phyloP scores from a whole-genome alignment of 805 yeast genomes.

The Starmerella davenportii region DNA sequence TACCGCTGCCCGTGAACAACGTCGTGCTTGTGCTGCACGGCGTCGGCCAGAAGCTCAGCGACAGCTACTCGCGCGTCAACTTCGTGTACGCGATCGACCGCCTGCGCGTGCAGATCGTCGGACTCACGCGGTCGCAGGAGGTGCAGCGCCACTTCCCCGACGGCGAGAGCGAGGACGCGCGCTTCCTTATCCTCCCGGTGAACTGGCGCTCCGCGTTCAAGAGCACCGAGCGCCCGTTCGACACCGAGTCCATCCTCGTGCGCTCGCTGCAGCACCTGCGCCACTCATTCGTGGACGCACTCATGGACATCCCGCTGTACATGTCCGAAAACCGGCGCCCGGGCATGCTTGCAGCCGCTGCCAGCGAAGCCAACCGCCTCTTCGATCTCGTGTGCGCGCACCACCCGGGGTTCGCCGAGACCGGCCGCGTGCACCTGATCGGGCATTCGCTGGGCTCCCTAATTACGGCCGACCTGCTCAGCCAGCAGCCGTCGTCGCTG shows the following conservation, averaged over 20 bases:
- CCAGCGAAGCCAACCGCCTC: slow-evolving; percentile 49
- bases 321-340: slow-evolving; percentile 49
- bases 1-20: slow-evolving; percentile 31
- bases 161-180: slow-evolving; percentile 3
- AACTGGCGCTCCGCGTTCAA: slow-evolving; percentile 62
- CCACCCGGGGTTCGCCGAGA: slow-evolving; percentile 44
- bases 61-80: slow-evolving; percentile 60
- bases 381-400: slow-evolving; percentile 40
- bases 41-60: slow-evolving; percentile 77
- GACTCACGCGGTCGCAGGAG: slow-evolving; percentile 15
- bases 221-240: slow-evolving; percentile 17
- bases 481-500: slow-evolving; percentile 24
- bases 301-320: slow-evolving; percentile 62
- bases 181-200: slow-evolving; percentile 43
- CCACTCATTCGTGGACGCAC: slow-evolving; percentile 64
- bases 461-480: slow-evolving; percentile 56
- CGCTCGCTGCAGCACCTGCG: slow-evolving; percentile 64
- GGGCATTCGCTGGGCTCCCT: slow-evolving; percentile 86
- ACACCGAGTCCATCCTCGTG: slow-evolving; percentile 43
- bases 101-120: slow-evolving; percentile 22
- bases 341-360: slow-evolving; percentile 49
- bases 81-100: slow-evolving; percentile 52
- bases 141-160: slow-evolving; percentile 12
- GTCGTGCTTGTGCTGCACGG: slow-evolving; percentile 80
- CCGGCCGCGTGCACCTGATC: slow-evolving; percentile 39